Conservation (phyloP, 208 protist genomes). For the Herpetomonas samuelpessoai region DNA sequence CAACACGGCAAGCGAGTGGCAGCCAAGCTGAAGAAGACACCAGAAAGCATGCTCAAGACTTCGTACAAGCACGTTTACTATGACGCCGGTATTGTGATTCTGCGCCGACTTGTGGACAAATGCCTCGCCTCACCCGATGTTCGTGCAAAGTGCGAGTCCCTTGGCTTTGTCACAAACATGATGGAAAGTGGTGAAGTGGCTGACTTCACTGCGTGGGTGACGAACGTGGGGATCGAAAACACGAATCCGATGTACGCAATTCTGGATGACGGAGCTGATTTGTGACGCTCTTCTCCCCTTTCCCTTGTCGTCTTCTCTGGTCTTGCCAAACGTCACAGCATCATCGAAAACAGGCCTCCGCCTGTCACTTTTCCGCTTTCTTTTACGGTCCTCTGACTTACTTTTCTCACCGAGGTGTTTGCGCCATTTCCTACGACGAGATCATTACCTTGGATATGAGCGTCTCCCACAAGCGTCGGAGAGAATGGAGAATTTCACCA, state of each 20-base stretch:
- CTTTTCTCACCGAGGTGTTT: too few relatives aligned
- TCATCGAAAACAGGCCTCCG: too few relatives aligned
- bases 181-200: constrained; percentile 34
- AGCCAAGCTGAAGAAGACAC: constrained; percentile 70
- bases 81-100: constrained; percentile 57
- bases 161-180: constrained; percentile 37
- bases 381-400: too few relatives aligned
- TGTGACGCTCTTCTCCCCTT: constrained; percentile 24
- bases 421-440: too few relatives aligned
- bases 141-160: constrained; percentile 49
- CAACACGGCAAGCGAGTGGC: constrained; percentile 74
- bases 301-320: not conserved
- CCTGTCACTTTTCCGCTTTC: too few relatives aligned
- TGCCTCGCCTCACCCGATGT: constrained; percentile 60
- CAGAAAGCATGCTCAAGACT: constrained; percentile 70
- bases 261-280: constrained; percentile 52
- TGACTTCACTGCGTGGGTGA: constrained; percentile 73
- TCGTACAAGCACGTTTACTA: constrained; percentile 85
- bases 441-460: too few relatives aligned
- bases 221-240: constrained; percentile 91
- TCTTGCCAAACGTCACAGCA: too few relatives aligned
- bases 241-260: constrained; percentile 92
- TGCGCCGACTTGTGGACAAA: constrained; percentile 49
- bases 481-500: too few relatives aligned
- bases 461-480: too few relatives aligned